phyloP scores from a whole-genome alignment of 345 rosid genomes.

The Salix viminalis region DNA sequence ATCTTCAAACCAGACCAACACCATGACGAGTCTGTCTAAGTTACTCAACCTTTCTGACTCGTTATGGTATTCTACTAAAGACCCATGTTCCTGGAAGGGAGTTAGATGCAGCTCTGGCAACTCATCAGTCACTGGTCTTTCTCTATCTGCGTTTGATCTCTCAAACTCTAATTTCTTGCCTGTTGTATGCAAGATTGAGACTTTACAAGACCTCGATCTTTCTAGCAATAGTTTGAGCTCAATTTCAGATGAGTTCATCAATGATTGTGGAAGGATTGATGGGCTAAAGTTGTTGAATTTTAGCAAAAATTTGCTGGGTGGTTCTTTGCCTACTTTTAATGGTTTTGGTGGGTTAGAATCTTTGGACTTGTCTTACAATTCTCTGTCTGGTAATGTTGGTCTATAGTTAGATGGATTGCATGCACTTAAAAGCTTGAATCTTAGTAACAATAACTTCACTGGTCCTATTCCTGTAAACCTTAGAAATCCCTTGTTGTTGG shows the following conservation, averaged over 20 bases:
- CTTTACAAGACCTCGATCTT: conserved; percentile 52
- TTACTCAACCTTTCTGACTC: conserved; percentile 16
- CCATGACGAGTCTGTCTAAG: conserved; percentile 41
- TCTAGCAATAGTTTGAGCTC: conserved; percentile 46
- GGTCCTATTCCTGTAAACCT: conserved; percentile 49
- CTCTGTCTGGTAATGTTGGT: conserved; percentile 27
- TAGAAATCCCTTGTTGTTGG: conserved; percentile 30
- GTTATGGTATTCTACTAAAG: conserved; percentile 33
- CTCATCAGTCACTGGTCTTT: conserved; percentile 27
- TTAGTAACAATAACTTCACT: conserved; percentile 29
- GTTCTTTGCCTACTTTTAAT: conserved; percentile 43
- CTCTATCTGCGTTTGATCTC: conserved; percentile 38
- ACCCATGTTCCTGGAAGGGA: conserved; percentile 58
- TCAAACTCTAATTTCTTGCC: conserved; percentile 39
- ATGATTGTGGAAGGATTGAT: conserved; percentile 37
- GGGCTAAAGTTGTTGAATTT: conserved; percentile 50
- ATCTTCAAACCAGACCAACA: conserved; percentile 33
- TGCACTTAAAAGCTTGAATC: conserved; percentile 47
- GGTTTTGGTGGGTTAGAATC: conserved; percentile 48
- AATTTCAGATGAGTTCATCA: conserved; percentile 45
- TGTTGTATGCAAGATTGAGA: conserved; percentile 42
- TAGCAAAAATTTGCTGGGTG: conserved; percentile 40
- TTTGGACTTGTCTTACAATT: conserved; percentile 60
- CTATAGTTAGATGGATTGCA: conserved; percentile 43
- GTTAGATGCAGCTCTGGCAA: conserved; percentile 41